Percentiles rank a stretch among this genome's conserved stretches.
phyloP scores from a whole-genome alignment of 495 filamentous ascomycete genomes.

The Penicillium psychrofluorescens region DNA sequence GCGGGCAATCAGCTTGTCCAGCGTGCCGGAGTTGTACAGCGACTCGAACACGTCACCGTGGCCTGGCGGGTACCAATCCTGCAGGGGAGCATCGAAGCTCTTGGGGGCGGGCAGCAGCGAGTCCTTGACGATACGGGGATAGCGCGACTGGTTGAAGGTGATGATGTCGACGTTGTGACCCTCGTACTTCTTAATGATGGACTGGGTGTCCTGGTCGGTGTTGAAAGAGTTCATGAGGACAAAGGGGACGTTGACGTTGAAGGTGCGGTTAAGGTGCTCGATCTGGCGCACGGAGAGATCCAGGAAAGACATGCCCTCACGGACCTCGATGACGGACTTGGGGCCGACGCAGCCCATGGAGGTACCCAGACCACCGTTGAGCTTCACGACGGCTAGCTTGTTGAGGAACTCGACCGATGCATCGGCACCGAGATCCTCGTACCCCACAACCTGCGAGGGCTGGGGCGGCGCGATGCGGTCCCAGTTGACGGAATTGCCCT shows the following conservation, averaged over 20 bases:
- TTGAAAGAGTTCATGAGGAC: constrained; percentile 99
- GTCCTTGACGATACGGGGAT: constrained; percentile 96
- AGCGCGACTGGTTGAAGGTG: constrained; percentile 99
- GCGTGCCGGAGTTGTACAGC: constrained; percentile 96
- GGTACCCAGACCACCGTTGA: constrained; percentile 98
- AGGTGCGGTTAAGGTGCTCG: constrained; percentile 97
- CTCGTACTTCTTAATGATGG: constrained; percentile 99
- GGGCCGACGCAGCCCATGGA: constrained; percentile 99
- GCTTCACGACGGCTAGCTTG: constrained; percentile 97
- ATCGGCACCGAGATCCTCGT: constrained; percentile 74
- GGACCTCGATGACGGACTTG: constrained; percentile 99
- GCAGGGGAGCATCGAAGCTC: constrained; percentile 75
- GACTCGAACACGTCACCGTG: constrained; percentile 99
- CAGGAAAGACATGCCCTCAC: constrained; percentile 99
- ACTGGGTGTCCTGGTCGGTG: constrained; percentile 94
- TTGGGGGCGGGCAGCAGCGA: constrained; percentile 95
- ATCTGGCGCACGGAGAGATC: constrained; percentile 98
- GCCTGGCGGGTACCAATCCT: constrained; percentile 98
- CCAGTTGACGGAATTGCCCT: constrained; percentile 93
- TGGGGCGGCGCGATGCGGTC: constrained; percentile 90
- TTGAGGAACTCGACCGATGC: constrained; percentile 89
- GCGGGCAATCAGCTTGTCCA: constrained; percentile 89
- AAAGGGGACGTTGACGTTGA: constrained; percentile 95
- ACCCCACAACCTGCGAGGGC: constrained; percentile 86
- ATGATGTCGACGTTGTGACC: constrained; percentile 99